A percentile compares a stretch with the other conserved stretches of the same genome.
Conservation (phyloP, 2,329 filamentous ascomycete genomes). For the Diaporthe eres region DNA sequence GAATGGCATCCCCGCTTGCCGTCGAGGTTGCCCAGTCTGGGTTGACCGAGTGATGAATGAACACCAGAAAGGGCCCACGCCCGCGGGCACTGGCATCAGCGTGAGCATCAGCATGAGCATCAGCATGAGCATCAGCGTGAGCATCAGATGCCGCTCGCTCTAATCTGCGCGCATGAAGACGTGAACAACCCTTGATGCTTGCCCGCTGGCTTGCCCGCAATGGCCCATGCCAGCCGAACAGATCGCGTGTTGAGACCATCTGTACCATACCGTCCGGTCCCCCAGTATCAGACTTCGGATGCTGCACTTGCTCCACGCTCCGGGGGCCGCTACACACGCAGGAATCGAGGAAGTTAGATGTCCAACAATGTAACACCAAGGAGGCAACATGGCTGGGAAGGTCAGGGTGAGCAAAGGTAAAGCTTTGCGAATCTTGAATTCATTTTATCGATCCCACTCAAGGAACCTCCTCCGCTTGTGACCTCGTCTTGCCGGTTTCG, state of each 20-base stretch:
- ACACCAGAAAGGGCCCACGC: constrained; percentile 5
- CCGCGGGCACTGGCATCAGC: constrained; percentile 6
- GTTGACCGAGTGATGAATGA: constrained; percentile 20
- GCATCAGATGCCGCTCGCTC: constrained; percentile 22
- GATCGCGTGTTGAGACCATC: constrained; percentile 18
- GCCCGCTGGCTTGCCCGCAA: constrained; percentile 14
- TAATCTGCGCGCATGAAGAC: constrained; percentile 14
- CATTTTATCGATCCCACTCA: constrained; percentile 32
- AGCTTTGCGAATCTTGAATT: constrained; percentile 31
- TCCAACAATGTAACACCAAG: constrained; percentile 33
- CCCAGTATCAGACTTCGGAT: constrained; percentile 21
- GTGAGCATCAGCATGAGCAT: background rate
- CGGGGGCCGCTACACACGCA: constrained; percentile 25
- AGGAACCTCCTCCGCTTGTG: constrained; percentile 9
- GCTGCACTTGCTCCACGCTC: constrained; percentile 17
- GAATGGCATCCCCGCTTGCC: constrained; percentile 14
- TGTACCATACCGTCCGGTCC: background rate
- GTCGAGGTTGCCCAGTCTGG: constrained; percentile 20
- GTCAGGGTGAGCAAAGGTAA: constrained; percentile 14
- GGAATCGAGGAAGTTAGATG: constrained; percentile 23
- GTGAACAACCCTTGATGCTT: constrained; percentile 18
- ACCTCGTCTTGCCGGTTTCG: constrained; percentile 16
- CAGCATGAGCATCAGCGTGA: constrained; percentile 4
- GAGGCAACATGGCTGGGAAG: constrained; percentile 32
- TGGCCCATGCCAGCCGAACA: constrained; percentile 15